Percentiles rank a stretch among this genome's conserved stretches.
Evolutionary conservation across 2,329 filamentous ascomycete genomes (phyloP).

Genomic region (Claviceps spartinae): DNA sequence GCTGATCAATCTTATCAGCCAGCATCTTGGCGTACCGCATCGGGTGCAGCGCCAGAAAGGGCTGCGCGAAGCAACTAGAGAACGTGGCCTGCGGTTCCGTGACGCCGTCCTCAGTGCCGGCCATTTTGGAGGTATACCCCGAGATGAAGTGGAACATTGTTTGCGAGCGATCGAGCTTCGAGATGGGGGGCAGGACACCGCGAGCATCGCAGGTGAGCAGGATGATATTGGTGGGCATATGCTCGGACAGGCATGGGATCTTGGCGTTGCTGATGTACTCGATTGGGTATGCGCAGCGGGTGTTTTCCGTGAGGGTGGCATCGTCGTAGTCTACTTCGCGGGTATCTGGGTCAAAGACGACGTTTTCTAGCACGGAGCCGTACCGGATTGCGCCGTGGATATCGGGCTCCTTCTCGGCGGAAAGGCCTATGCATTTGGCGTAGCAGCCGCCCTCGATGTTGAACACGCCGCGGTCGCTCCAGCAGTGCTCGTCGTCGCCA

Average conservation of each 20-base stretch:
- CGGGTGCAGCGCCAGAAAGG: slow-evolving; percentile 95
- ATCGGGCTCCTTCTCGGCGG: slow-evolving; percentile 97
- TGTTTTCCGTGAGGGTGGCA: slow-evolving; percentile 91
- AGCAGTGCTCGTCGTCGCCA: slow-evolving; percentile 99
- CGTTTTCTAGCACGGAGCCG: slow-evolving; percentile 95
- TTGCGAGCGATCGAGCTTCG: slow-evolving; percentile 85
- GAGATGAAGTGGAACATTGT: slow-evolving; percentile 99
- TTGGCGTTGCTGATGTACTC: slow-evolving; percentile 99
- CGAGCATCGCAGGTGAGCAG: slow-evolving; percentile 96
- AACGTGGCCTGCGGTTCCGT: slow-evolving; percentile 97
- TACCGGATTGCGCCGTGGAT: slow-evolving; percentile 94
- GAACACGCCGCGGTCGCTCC: slow-evolving; percentile 92
- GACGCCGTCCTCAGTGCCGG: slow-evolving; percentile 92
- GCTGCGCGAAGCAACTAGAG: slow-evolving; percentile 98
- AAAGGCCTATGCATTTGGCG: slow-evolving; percentile 95
- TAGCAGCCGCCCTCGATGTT: slow-evolving; percentile 99
- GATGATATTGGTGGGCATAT: slow-evolving; percentile 93
- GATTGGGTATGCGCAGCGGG: slow-evolving; percentile 94
- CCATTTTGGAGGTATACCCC: slow-evolving; percentile 99
- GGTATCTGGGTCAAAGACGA: slow-evolving; percentile 86
- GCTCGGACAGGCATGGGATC: slow-evolving; percentile 81
- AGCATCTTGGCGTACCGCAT: slow-evolving; percentile 99
- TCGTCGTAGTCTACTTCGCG: slow-evolving; percentile 94
- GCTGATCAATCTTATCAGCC: slow-evolving; percentile 89
- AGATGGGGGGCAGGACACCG: slow-evolving; percentile 93